Conservation (phyloP, 495 filamentous ascomycete species). For the Lineolata rhizophorae region DNA sequence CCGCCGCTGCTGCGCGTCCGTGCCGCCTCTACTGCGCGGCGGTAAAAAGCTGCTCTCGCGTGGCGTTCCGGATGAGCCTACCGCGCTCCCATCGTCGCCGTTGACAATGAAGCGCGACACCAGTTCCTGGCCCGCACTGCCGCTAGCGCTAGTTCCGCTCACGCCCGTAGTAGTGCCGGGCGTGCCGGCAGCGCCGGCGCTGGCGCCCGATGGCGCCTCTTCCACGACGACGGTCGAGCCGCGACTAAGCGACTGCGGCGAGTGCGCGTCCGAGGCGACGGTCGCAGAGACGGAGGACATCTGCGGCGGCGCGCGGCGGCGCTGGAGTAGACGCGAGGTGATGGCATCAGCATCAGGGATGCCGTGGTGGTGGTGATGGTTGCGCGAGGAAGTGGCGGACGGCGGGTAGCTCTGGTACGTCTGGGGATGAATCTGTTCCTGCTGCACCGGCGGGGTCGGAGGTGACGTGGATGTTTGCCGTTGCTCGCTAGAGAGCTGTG, state of each 20-base stretch:
- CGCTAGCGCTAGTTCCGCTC: too few relatives aligned
- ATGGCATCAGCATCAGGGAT: constrained; percentile 20
- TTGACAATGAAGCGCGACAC: constrained; percentile 18
- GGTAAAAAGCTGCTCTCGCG: constrained; percentile 13
- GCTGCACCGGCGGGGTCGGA: too few relatives aligned
- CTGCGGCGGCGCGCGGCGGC: constrained; percentile 30
- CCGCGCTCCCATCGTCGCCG: constrained; percentile 7
- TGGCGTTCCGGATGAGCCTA: constrained; percentile 11
- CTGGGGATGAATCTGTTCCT: too few relatives aligned
- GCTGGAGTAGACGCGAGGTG: constrained; percentile 35
- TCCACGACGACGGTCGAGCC: constrained; percentile 18
- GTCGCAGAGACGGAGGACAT: constrained; percentile 34
- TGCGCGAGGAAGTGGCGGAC: too few relatives aligned
- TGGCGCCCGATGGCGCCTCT: constrained; percentile 18
- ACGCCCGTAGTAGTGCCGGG: too few relatives aligned
- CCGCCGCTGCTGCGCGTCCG: too few relatives aligned
- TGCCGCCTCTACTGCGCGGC: constrained; percentile 8
- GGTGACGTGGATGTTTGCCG: too few relatives aligned
- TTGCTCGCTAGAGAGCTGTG: too few relatives aligned
- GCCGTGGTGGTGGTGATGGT: too few relatives aligned
- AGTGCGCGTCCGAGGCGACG: constrained; percentile 20
- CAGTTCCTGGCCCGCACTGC: constrained; percentile 9
- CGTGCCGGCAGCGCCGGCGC: too few relatives aligned
- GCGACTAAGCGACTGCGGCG: constrained; percentile 18
- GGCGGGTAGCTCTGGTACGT: too few relatives aligned